Evolutionary conservation across 2,329 filamentous ascomycete species (phyloP).

Genomic region (Sclerotinia sclerotiorum): DNA sequence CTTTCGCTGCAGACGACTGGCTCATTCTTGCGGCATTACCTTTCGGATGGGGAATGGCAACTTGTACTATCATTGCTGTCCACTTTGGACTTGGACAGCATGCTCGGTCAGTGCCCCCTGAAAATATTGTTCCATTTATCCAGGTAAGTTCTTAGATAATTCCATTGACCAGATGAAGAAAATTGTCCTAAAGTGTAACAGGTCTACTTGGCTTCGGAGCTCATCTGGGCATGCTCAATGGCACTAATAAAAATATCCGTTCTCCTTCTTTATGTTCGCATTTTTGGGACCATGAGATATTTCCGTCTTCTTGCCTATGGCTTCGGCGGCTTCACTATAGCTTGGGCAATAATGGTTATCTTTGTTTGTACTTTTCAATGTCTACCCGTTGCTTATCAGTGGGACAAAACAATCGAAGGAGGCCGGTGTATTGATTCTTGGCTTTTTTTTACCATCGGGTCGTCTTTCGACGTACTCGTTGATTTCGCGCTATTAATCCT

Average conservation of each 20-base stretch:
- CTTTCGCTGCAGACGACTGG: conserved; percentile 1
- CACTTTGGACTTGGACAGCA: not conserved
- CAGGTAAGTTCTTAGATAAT: not conserved
- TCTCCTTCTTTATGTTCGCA: not conserved
- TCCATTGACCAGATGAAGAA: not conserved
- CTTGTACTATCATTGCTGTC: conserved; percentile 4
- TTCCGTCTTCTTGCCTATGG: not conserved
- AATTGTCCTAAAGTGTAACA: not conserved
- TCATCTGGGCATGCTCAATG: conserved; percentile 9
- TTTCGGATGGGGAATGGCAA: conserved; percentile 10
- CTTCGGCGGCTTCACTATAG: not conserved
- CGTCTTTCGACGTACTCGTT: not conserved
- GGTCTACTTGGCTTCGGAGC: not conserved
- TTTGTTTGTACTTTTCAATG: conserved; percentile 3
- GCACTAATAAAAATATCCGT: conserved; percentile 7
- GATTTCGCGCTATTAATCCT: not conserved
- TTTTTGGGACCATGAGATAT: not conserved
- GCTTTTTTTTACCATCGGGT: not conserved
- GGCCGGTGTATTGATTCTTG: conserved; percentile 1
- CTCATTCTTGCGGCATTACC: not conserved
- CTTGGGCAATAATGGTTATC: not conserved
- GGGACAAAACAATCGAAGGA: conserved; percentile 5
- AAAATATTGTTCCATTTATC: not conserved
- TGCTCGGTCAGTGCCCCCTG: not conserved
- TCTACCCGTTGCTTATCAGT: not conserved